Evolutionary conservation across 2,329 filamentous ascomycete species (phyloP).

Genomic region (Reticulascus tulasneorum): DNA sequence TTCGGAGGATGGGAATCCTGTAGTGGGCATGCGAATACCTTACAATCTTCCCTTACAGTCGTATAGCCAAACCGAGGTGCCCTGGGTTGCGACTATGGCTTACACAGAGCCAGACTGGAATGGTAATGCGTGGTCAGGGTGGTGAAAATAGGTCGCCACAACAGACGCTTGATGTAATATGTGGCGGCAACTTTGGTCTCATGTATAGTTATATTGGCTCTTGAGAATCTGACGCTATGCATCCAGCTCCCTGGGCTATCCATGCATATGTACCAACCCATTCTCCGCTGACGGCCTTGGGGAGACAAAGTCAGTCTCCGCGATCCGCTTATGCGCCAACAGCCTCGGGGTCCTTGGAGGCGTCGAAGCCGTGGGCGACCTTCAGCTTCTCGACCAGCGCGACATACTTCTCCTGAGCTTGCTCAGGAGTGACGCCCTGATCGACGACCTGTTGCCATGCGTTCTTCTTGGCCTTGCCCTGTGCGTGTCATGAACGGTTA

Average conservation of each 20-base stretch:
- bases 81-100: slow-evolving; percentile 68
- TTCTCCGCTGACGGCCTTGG: no score
- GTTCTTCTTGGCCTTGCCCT: slow-evolving; percentile 78
- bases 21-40: slow-evolving; percentile 74
- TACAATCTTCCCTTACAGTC: slow-evolving; percentile 71
- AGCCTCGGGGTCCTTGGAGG: slow-evolving; percentile 58
- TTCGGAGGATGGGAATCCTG: slow-evolving; percentile 20
- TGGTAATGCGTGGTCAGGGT: slow-evolving; percentile 35
- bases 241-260: neutral
- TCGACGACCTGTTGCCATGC: slow-evolving; percentile 72
- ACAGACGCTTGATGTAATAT: neutral
- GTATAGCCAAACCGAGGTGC: slow-evolving; percentile 61
- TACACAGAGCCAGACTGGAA: slow-evolving; percentile 61
- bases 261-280: no score
- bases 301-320: no score
- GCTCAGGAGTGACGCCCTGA: slow-evolving; percentile 54
- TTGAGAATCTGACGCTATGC: slow-evolving; percentile 1
- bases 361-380: slow-evolving; percentile 63
- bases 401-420: slow-evolving; percentile 76
- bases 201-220: slow-evolving; percentile 12
- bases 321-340: slow-evolving; percentile 37
- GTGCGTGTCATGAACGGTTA: no score
- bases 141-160: slow-evolving; percentile 1
- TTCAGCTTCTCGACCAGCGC: slow-evolving; percentile 69
- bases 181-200: neutral